Evolutionary conservation across 176 grass and related monocot genomes (phyloP).

Genomic region (Dendrocalamus sinicus): DNA sequence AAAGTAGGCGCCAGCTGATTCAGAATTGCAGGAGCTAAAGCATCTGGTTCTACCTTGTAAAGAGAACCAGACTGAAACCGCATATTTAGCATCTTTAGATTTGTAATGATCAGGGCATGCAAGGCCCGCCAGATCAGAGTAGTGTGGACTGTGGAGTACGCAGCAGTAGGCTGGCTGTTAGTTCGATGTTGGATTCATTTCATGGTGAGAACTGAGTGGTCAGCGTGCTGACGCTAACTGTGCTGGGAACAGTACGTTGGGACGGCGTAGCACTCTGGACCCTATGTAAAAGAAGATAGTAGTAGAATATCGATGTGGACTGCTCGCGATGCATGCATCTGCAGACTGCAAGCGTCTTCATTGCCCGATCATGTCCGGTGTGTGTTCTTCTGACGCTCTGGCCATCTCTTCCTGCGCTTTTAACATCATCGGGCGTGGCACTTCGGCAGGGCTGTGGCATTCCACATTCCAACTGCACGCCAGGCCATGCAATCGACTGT

Average conservation of each 20-base stretch:
- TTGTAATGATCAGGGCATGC: not conserved
- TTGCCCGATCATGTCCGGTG: too few relatives aligned
- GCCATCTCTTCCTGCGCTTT: not conserved
- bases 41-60: not conserved
- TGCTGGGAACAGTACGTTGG: not conserved
- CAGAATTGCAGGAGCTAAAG: not conserved
- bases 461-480: too few relatives aligned
- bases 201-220: not conserved
- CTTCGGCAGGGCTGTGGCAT: too few relatives aligned
- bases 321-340: too few relatives aligned
- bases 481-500: not conserved
- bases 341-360: too few relatives aligned
- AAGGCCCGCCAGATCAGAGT: not conserved
- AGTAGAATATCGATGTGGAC: too few relatives aligned
- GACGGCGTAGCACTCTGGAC: not conserved
- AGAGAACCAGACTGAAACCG: not conserved
- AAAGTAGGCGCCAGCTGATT: not conserved
- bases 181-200: not conserved
- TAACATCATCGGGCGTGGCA: too few relatives aligned
- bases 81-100: not conserved
- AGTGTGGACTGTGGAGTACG: not conserved
- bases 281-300: not conserved
- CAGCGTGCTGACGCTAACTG: not conserved
- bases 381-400: too few relatives aligned
- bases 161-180: not conserved